Base-by-base conservation (phyloP, 2,329 filamentous ascomycete species). In the Cercospora nicotianae region DNA sequence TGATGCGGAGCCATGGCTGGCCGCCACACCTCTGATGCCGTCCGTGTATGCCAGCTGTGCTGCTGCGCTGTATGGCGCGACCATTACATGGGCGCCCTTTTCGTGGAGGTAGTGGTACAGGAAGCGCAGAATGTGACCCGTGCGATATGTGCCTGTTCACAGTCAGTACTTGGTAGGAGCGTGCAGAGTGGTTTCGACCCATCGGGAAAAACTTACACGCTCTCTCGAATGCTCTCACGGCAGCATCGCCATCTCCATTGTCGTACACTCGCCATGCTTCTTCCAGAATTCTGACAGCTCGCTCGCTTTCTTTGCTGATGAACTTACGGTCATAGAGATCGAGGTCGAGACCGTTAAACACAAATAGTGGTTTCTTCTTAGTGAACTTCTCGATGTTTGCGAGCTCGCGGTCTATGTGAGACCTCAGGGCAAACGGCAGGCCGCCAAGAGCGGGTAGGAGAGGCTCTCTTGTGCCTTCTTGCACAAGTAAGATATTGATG, bases 381-480 rank as follows among this genome's bases (percentile, higher is more conserved):
- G 75, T 72, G 62, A 58, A 45, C 57, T 86, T 85, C 69, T 88
- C 87, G 84, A 95, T 92, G 67, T 84, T 83, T 68, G 91, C 86
- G 31, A 99, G 83, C 74, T 96, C 92, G 61, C 87, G 85, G 77
- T 92, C 88, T 70, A 99, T 90, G 75, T 90, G 72, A 83, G 84
- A 79, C 87, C 87, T 76, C 20, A 98, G 86, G 63, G 91, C 91
- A 68, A 91, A 88, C 2, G 94, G 95, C 69, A 94, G 86, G 67
- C 95, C 95, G 60, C 94, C 95, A 59, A 98, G 87, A 23, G 95
- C 95, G 65, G 93, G 89, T 36, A 98, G 87, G 36, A 99, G 89
- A 51, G 94, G 94, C 80, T 99, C 95, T 77, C 92, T 90, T 57
- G 87, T 89, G 30, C 88, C 87, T 53, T 86, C 80, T 66, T 86